Conservation (phyloP, 371 early-diverging fungal genomes). For the Haplosporangium sp. region DNA sequence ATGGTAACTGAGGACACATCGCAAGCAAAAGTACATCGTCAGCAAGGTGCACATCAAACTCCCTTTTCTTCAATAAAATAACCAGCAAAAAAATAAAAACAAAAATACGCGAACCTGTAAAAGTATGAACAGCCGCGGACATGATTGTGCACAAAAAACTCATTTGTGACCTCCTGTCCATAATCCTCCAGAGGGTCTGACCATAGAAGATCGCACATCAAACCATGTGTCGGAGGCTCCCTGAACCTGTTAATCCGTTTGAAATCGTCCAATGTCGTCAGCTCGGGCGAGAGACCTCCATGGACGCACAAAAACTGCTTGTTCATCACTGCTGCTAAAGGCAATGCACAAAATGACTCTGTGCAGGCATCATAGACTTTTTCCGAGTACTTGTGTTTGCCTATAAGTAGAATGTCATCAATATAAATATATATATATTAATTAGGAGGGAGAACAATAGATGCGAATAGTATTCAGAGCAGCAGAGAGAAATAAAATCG, state of each 20-base stretch:
- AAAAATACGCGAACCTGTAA: slow-evolving; percentile 67
- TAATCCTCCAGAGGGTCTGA: slow-evolving; percentile 97
- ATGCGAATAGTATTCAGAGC: not conserved
- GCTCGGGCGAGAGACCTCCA: slow-evolving; percentile 97
- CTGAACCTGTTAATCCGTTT: slow-evolving; percentile 92
- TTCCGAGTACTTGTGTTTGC: slow-evolving; percentile 95
- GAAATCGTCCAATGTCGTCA: slow-evolving; percentile 89
- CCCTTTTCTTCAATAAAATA: too few relatives aligned
- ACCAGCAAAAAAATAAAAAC: not conserved
- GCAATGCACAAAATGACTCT: slow-evolving; percentile 95
- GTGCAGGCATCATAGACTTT: slow-evolving; percentile 91
- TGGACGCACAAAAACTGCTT: slow-evolving; percentile 98
- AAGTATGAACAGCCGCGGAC: slow-evolving; percentile 97
- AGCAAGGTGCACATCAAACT: too few relatives aligned
- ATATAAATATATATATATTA: not conserved
- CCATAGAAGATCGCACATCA: slow-evolving; percentile 98
- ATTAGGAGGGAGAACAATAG: too few relatives aligned
- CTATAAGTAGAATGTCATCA: slow-evolving; percentile 55
- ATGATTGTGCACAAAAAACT: slow-evolving; percentile 84
- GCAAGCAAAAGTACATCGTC: not conserved
- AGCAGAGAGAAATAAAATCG: too few relatives aligned
- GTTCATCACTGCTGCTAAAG: slow-evolving; percentile 97
- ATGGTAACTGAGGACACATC: slow-evolving; percentile 71
- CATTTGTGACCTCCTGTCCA: slow-evolving; percentile 88
- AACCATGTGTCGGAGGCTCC: slow-evolving; percentile 94